phyloP scores from a whole-genome alignment of 2,329 filamentous ascomycete species.

The Ceratocystis destructans region DNA sequence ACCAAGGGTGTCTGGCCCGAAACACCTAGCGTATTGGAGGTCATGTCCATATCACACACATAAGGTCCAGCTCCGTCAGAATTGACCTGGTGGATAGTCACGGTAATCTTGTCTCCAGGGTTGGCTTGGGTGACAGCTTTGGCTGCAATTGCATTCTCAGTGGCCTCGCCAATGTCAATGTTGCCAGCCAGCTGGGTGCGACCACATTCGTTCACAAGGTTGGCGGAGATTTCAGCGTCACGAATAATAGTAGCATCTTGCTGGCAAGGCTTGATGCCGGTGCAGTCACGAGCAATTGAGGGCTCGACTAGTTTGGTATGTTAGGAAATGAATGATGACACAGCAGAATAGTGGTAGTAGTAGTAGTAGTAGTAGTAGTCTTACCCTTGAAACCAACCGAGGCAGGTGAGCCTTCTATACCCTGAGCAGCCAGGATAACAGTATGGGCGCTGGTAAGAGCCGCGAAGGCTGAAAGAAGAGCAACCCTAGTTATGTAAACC shows the following conservation, averaged over 20 bases:
- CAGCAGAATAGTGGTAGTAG: background rate
- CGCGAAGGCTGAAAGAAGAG: conserved; percentile 23
- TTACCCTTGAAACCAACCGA: conserved; percentile 38
- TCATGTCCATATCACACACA: conserved; percentile 39
- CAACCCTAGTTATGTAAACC: conserved; percentile 27
- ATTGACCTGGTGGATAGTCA: conserved; percentile 42
- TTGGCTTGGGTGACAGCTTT: conserved; percentile 36
- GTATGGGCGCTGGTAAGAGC: conserved; percentile 31
- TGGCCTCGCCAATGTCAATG: conserved; percentile 47
- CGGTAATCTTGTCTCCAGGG: conserved; percentile 30
- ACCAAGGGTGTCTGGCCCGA: conserved; percentile 29
- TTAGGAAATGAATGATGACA: conserved; percentile 11
- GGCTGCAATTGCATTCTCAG: conserved; percentile 37
- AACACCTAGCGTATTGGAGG: conserved; percentile 31
- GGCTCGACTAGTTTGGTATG: conserved; percentile 31
- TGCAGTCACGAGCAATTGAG: conserved; percentile 47
- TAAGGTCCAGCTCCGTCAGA: conserved; percentile 43
- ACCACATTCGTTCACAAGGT: conserved; percentile 46
- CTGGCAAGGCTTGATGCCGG: conserved; percentile 50
- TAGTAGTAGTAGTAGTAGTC: background rate
- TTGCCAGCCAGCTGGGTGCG: conserved; percentile 46
- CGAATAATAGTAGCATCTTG: conserved; percentile 51
- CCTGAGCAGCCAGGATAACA: conserved; percentile 36
- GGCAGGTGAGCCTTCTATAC: conserved; percentile 29
- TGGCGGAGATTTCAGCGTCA: conserved; percentile 39